Conservation (phyloP, 106 monocot species). For the Hemerocallis citrina region DNA sequence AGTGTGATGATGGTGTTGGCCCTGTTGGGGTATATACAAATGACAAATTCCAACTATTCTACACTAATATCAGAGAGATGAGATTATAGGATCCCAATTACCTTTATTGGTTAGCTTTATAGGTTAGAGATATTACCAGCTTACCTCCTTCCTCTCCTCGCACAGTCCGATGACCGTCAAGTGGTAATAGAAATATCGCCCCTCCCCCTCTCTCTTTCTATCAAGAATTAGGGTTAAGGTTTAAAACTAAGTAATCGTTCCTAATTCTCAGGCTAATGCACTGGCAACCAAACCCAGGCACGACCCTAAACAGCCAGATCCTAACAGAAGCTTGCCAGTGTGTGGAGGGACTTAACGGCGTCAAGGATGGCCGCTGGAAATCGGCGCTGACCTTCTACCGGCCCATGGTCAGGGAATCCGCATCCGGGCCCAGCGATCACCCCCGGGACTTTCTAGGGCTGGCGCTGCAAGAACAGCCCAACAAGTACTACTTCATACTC, state of each 20-base stretch:
- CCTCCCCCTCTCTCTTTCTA: neutral
- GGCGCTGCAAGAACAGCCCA: constrained; percentile 60
- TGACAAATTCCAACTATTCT: too few relatives aligned
- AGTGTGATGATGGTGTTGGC: too few relatives aligned
- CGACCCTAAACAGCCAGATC: constrained; percentile 77
- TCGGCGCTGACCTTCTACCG: constrained; percentile 74
- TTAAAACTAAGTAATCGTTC: neutral
- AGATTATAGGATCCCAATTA: too few relatives aligned
- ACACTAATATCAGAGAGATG: too few relatives aligned
- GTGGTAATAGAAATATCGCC: constrained; percentile 10
- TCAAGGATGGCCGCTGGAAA: constrained; percentile 73
- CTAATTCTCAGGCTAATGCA: constrained; percentile 62
- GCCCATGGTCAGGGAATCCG: constrained; percentile 45
- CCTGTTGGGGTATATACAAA: too few relatives aligned
- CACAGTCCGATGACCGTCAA: constrained; percentile 23
- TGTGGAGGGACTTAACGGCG: constrained; percentile 51
- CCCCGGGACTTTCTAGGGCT: constrained; percentile 67
- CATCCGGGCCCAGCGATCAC: constrained; percentile 12
- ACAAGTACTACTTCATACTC: constrained; percentile 66
- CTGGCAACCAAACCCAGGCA: constrained; percentile 89
- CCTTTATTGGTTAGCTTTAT: too few relatives aligned
- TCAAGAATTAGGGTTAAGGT: neutral
- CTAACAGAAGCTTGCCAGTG: constrained; percentile 68
- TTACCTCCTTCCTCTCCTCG: neutral
- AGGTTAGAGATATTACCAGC: too few relatives aligned